Evolutionary conservation across 768 basidiomycete genomes (phyloP), one percentile per base, ranked within the genome.

Genomic region (Pholiota molesta): DNA sequence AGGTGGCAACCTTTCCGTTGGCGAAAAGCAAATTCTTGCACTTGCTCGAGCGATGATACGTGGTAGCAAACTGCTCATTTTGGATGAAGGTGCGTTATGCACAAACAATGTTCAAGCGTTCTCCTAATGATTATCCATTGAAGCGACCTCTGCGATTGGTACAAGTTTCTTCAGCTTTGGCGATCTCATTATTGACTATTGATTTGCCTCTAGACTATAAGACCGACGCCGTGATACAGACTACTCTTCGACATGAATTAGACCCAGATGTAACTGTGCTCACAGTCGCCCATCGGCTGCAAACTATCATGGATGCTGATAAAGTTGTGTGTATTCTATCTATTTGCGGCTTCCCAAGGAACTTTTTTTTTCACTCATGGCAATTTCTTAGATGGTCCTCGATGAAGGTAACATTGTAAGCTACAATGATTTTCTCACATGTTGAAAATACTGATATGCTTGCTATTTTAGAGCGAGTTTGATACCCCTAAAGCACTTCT

Each of bases 211-310:
- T n/a, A 77, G 87, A 89, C 69, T 81, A 84, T 63, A 79, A 81
- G 59, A 90, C 89, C 17, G 90, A 91, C 67, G 74, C 84, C 7
- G 82, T 88, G 68, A 90, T 91, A 57, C 90, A 92, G 68, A 77
- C 80, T 33, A 86, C 89, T 1, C 86, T 92, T 55, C 81, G 89
- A 23, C 79, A 82, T 62, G 86, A 88, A 68, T 84, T 91, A 65
- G 78, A 77, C 26, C 75, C 81, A 37, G 86, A 86, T 61, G 78
- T 88, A 8, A 88, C 86, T 3, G 71, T 89, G 29, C 75, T 90
- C 31, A 87, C 86, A 6, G 85, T 92, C 49, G 90, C 91, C 6
- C 91, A 92, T 75, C 77, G 88, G 42, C 77, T 90, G 10, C 82
- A 84, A 62, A 90, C 88, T 0, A 84, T 90, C 54, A 86, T 91